A percentile compares a stretch with the other conserved stretches of the same genome.
phyloP scores from a whole-genome alignment of 1,284 basidiomycete species.

The Leccinum griseonigrum region DNA sequence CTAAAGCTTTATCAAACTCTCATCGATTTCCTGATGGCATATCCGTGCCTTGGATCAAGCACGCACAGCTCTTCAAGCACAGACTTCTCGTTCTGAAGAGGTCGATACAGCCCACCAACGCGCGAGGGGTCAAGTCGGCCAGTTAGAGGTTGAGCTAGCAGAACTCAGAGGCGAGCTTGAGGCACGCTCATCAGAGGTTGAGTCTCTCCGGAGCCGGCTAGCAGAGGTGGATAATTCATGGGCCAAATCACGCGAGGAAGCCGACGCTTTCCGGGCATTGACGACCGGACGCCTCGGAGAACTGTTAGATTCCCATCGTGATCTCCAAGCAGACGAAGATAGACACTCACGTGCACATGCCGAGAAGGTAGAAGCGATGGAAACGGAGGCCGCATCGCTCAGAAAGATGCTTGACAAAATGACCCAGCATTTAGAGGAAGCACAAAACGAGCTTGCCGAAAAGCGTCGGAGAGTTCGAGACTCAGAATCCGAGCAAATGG shows the following conservation, averaged over 20 bases:
- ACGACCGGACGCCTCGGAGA: conserved; percentile 85
- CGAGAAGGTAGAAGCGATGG: conserved; percentile 80
- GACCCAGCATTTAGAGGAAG: conserved; percentile 66
- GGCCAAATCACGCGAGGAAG: conserved; percentile 88
- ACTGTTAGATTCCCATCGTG: conserved; percentile 80
- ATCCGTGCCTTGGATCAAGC: conserved; percentile 85
- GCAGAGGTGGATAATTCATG: conserved; percentile 82
- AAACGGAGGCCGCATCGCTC: conserved; percentile 72
- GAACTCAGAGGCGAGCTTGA: conserved; percentile 82
- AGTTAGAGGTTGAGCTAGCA: conserved; percentile 71
- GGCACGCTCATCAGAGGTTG: conserved; percentile 66
- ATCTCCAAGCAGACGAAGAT: conserved; percentile 78
- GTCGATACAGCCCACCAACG: conserved; percentile 75
- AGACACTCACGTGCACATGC: conserved; percentile 68
- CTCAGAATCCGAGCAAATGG: conserved; percentile 68
- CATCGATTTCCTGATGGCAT: conserved; percentile 40
- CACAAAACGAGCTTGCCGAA: conserved; percentile 67
- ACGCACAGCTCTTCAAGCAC: conserved; percentile 72
- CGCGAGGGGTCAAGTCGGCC: conserved; percentile 62
- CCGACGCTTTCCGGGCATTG: conserved; percentile 78
- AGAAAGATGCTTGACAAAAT: conserved; percentile 79
- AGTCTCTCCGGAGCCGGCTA: conserved; percentile 61
- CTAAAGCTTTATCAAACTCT: too few species aligned
- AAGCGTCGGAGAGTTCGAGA: conserved; percentile 67
- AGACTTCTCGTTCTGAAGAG: conserved; percentile 78